phyloP scores from a whole-genome alignment of 2,329 filamentous ascomycete species.

The Torrubiella hemipterigena region DNA sequence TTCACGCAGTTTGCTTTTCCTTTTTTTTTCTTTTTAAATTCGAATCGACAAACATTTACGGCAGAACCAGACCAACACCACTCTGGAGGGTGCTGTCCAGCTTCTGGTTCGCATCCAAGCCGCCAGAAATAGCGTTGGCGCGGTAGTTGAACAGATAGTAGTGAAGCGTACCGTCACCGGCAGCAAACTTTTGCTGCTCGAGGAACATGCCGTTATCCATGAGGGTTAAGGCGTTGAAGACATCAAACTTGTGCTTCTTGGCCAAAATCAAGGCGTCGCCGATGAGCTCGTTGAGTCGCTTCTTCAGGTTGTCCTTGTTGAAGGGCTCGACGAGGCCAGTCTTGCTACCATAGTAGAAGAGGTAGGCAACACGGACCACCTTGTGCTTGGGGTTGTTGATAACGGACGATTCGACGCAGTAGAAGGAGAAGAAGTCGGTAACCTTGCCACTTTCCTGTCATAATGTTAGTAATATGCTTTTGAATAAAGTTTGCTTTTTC shows the following conservation, averaged over 20 bases:
- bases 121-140: slow-evolving; percentile 72
- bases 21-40: neutral
- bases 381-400: slow-evolving; percentile 71
- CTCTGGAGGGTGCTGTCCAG: slow-evolving; percentile 69
- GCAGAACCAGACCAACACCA: slow-evolving; percentile 82
- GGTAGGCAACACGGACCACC: slow-evolving; percentile 78
- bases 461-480: too few species aligned
- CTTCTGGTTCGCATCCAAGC: slow-evolving; percentile 67
- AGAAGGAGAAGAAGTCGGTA: slow-evolving; percentile 96
- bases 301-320: slow-evolving; percentile 51
- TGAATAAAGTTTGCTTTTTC: neutral
- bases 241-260: slow-evolving; percentile 77
- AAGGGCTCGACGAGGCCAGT: slow-evolving; percentile 50
- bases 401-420: slow-evolving; percentile 84
- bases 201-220: slow-evolving; percentile 93
- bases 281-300: slow-evolving; percentile 68
- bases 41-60: slow-evolving; percentile 20
- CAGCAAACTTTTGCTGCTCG: slow-evolving; percentile 86
- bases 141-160: slow-evolving; percentile 98
- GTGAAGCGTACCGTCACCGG: slow-evolving; percentile 87
- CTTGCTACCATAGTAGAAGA: slow-evolving; percentile 94
- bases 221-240: slow-evolving; percentile 89
- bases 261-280: slow-evolving; percentile 74
- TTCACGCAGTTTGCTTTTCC: neutral
- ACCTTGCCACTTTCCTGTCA: slow-evolving; percentile 65